Conservation (phyloP, 1,139 yeast genomes). For the Taphrina wiesneri region DNA sequence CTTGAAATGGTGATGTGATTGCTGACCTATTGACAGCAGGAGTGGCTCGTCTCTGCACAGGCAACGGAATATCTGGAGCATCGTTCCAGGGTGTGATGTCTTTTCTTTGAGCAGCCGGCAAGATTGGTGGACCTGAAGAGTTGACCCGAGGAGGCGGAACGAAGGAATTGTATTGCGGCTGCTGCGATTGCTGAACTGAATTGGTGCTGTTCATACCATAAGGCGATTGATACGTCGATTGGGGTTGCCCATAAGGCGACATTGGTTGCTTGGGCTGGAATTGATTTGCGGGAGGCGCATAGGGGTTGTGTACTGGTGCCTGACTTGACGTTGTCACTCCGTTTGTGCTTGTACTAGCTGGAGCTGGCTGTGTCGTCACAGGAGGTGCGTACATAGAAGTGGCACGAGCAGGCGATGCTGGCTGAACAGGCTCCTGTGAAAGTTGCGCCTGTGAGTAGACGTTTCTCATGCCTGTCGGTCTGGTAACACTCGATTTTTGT, state of each 20-base stretch:
- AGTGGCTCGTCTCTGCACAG: conserved; percentile 54
- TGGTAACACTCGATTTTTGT: background rate
- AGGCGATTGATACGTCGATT: conserved; percentile 1
- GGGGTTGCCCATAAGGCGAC: background rate
- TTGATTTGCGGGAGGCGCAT: conserved; percentile 1
- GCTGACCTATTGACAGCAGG: conserved; percentile 51
- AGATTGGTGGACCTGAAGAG: conserved; percentile 37
- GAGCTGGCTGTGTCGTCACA: background rate
- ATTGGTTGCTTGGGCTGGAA: background rate
- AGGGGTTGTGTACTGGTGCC: background rate
- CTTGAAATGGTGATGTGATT: conserved; percentile 45
- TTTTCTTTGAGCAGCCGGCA: conserved; percentile 49
- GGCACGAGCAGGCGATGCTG: background rate
- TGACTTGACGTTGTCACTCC: background rate
- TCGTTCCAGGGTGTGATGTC: conserved; percentile 94
- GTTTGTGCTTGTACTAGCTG: background rate
- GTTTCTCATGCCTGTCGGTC: background rate
- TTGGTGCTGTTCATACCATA: background rate
- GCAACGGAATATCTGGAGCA: conserved; percentile 60
- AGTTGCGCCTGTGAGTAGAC: background rate
- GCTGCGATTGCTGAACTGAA: background rate
- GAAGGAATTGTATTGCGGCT: conserved; percentile 48
- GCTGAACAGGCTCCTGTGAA: conserved; percentile 3
- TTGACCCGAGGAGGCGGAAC: conserved; percentile 16
- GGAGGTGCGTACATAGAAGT: background rate